Percentiles rank a stretch among this genome's conserved stretches.
Evolutionary conservation across 2,329 filamentous ascomycete genomes (phyloP).

Genomic region (Fusarium equiseti): DNA sequence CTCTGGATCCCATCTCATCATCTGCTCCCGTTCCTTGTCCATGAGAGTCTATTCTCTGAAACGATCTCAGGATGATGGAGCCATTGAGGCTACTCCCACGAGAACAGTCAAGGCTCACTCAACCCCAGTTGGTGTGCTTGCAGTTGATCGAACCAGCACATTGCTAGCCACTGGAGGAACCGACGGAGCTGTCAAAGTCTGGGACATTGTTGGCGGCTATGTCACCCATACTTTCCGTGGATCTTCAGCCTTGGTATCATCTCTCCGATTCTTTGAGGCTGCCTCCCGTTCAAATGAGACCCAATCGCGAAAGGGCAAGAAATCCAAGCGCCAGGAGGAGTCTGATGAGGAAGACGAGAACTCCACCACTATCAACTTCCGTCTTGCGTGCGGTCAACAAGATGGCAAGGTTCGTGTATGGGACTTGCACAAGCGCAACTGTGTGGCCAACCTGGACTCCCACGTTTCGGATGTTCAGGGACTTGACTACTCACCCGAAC

Average conservation of each 20-base stretch:
- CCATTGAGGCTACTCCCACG: slow-evolving; percentile 74
- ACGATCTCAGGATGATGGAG: slow-evolving; percentile 65
- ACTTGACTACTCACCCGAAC: slow-evolving; percentile 81
- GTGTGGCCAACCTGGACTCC: slow-evolving; percentile 83
- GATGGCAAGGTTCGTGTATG: slow-evolving; percentile 93
- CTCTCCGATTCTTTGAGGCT: slow-evolving; percentile 90
- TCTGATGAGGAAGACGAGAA: slow-evolving; percentile 56
- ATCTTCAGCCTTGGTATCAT: slow-evolving; percentile 90
- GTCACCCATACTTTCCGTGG: slow-evolving; percentile 96
- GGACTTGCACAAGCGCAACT: slow-evolving; percentile 87
- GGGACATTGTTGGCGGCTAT: slow-evolving; percentile 92
- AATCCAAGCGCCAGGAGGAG: slow-evolving; percentile 49
- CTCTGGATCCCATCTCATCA: slow-evolving; percentile 85
- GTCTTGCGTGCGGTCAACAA: slow-evolving; percentile 90
- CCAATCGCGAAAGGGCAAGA: slow-evolving; percentile 53
- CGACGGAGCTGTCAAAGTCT: slow-evolving; percentile 94
- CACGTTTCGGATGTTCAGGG: slow-evolving; percentile 95
- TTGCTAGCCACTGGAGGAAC: slow-evolving; percentile 92
- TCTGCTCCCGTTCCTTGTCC: slow-evolving; percentile 94
- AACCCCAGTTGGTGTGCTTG: slow-evolving; percentile 87
- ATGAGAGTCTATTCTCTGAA: slow-evolving; percentile 90
- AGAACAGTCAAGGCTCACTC: slow-evolving; percentile 90
- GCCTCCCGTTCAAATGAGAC: slow-evolving; percentile 57
- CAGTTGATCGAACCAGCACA: slow-evolving; percentile 88
- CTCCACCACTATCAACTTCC: slow-evolving; percentile 70